Conservation (phyloP, 2,329 filamentous ascomycete genomes). For the Talaromyces sp. region DNA sequence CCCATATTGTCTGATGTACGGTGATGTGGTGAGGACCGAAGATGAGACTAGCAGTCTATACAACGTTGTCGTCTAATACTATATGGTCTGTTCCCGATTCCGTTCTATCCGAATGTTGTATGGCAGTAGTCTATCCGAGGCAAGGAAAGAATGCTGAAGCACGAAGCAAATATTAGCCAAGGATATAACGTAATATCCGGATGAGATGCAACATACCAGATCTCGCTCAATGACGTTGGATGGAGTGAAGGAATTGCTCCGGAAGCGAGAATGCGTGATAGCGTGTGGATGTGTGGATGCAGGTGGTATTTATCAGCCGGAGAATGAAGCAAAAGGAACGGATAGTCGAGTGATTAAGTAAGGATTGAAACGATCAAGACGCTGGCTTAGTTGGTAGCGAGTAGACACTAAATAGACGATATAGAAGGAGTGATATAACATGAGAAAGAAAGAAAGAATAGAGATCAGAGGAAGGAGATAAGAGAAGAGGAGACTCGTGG, state of each 20-base stretch:
- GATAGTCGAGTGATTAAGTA: neutral
- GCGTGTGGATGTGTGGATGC: neutral
- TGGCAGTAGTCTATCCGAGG: neutral
- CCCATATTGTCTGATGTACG: constrained; percentile 39
- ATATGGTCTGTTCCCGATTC: neutral
- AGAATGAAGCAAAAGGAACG: constrained; percentile 1
- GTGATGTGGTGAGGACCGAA: neutral
- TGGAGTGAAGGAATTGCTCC: neutral
- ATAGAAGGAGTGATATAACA: neutral
- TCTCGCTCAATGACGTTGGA: neutral
- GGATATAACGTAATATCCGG: neutral
- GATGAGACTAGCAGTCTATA: neutral
- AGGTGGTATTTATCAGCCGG: neutral
- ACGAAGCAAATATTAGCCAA: neutral
- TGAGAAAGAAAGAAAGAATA: neutral
- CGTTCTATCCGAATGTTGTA: neutral
- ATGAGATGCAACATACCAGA: neutral
- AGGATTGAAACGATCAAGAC: neutral
- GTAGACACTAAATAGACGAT: neutral
- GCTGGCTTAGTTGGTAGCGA: neutral
- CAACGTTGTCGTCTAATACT: neutral
- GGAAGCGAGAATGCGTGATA: neutral
- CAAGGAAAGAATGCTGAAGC: neutral
- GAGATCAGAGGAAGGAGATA: neutral
- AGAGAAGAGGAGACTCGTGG: constrained; percentile 3